Evolutionary conservation across 495 filamentous ascomycete genomes (phyloP).

Genomic region (Aspergillus leporis): DNA sequence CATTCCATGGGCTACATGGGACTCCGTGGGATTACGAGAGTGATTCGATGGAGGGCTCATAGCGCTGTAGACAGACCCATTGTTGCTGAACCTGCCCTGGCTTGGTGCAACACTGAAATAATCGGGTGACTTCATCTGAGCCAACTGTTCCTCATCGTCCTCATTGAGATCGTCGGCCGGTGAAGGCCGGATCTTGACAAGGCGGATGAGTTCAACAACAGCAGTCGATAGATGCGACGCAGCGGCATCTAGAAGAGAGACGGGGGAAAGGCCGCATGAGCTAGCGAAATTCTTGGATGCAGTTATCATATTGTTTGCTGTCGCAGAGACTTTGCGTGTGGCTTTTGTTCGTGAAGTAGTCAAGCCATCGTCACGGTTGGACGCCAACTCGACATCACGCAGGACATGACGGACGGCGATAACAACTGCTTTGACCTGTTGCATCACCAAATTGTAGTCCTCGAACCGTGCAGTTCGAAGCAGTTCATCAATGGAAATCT

Average conservation of each 20-base stretch:
- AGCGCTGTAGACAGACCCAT: constrained; percentile 55
- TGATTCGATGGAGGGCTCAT: constrained; percentile 48
- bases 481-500: constrained; percentile 91
- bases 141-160: constrained; percentile 60
- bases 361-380: constrained; percentile 37
- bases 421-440: constrained; percentile 80
- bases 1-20: constrained; percentile 30
- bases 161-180: constrained; percentile 72
- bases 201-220: constrained; percentile 78
- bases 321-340: constrained; percentile 78
- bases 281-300: constrained; percentile 86
- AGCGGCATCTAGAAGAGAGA: constrained; percentile 92
- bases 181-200: constrained; percentile 80
- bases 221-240: constrained; percentile 88
- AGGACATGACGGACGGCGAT: constrained; percentile 77
- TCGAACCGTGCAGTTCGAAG: constrained; percentile 72
- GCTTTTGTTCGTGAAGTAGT: constrained; percentile 59
- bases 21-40: constrained; percentile 22
- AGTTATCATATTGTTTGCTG: constrained; percentile 94
- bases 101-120: constrained; percentile 50
- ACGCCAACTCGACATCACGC: constrained; percentile 68
- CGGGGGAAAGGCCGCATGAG: constrained; percentile 82
- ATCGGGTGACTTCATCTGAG: constrained; percentile 47
- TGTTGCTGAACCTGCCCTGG: constrained; percentile 48
- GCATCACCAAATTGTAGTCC: constrained; percentile 70